Evolutionary conservation across 768 basidiomycete species (phyloP).

Genomic region (Kwoniella bestiolae): DNA sequence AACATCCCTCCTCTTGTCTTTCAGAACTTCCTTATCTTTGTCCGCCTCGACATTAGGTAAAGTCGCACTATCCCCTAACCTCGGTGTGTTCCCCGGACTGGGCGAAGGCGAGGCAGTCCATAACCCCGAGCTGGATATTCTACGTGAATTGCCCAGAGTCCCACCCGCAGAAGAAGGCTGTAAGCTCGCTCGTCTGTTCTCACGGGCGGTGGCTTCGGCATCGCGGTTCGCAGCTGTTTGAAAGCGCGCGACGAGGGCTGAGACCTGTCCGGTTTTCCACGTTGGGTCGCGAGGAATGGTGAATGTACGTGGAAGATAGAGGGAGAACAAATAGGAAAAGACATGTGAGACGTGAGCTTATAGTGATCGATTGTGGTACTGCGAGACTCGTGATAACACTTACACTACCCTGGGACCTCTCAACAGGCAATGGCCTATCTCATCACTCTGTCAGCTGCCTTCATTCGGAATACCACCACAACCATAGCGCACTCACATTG

Average conservation of each 20-base stretch:
- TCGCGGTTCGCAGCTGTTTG: constrained; percentile 47
- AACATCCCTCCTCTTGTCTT: not conserved
- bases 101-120: constrained; percentile 12
- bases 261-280: constrained; percentile 38
- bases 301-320: not conserved
- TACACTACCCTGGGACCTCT: constrained; percentile 48
- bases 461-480: not conserved
- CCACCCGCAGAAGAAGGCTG: not conserved
- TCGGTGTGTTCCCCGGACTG: constrained; percentile 13
- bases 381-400: constrained; percentile 7
- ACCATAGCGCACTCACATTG: not conserved
- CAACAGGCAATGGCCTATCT: constrained; percentile 45
- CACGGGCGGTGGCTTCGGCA: constrained; percentile 27
- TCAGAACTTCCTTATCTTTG: not conserved
- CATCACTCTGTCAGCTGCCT: not conserved
- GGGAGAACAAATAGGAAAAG: no score
- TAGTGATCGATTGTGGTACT: not conserved
- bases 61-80: not conserved
- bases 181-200: constrained; percentile 15
- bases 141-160: constrained; percentile 2
- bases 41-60: not conserved
- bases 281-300: not conserved
- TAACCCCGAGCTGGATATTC: constrained; percentile 5
- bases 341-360: no score
- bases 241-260: constrained; percentile 47